Evolutionary conservation across 1,284 basidiomycete species (phyloP), one percentile per base, ranked within the genome.

Genomic region (Inonotus hispidus): DNA sequence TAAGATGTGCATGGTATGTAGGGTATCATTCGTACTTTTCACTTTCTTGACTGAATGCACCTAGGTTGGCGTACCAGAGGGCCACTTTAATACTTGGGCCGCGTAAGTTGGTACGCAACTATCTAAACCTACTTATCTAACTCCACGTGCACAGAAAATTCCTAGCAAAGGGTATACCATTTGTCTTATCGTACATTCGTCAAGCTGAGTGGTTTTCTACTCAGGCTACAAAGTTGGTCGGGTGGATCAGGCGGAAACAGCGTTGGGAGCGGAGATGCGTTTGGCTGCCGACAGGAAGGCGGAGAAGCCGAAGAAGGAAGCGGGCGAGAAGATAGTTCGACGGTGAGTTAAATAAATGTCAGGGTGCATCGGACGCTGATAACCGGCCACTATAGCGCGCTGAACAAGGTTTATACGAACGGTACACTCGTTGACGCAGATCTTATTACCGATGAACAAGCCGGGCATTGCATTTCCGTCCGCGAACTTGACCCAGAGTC

Each of bases 201-300:
- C n/a, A n/a, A n/a, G n/a, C n/a, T n/a, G n/a, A n/a, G n/a, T n/a
- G n/a, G n/a, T n/a, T n/a, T n/a, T n/a, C 13, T 23, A 55, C 35
- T n/a, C 8, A 80, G 95, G 95, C 0, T 93, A 97, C 78, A 98
- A 98, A 75, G 93, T 99, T 60, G 97, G 97, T 16, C 87, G 93
- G 14, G 97, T 99, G 10, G 96, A 98, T 70, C 97, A 99, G 74
- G 87, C 89, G 1, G 97, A 99, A 75, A 99, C 97, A 0, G 95
- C 88, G 2, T 80, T 91, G 14, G 89, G 88, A 3, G 88, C 88
- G 6, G 89, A 91, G 71, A 91, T 91, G 88, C 84, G 88, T 14
- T 68, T 90, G 62, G 87, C 87, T 7, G 86, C 85, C 6, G 81
- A 92, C 55, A 90, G 88, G 72, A 87, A 85, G 69, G 69, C 70